phyloP scores from a whole-genome alignment of 257 asterid genomes.

The Solanum arcanum region DNA sequence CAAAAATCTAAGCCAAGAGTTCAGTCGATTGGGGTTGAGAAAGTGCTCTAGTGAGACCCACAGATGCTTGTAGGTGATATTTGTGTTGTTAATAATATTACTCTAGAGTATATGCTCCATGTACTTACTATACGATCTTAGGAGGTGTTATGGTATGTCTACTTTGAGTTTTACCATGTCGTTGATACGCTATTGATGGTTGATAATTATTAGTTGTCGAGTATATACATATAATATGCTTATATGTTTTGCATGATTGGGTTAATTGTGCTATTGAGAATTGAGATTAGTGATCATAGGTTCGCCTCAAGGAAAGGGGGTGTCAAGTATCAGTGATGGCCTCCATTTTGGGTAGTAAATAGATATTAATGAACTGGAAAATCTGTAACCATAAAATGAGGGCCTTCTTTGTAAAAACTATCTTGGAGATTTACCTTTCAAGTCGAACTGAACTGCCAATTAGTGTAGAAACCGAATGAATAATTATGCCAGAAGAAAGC shows the following conservation, averaged over 20 bases:
- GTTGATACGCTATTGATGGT: background rate
- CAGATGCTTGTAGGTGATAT: background rate
- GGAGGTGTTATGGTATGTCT: background rate
- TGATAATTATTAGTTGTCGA: background rate
- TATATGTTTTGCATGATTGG: background rate
- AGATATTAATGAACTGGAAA: background rate
- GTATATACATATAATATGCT: background rate
- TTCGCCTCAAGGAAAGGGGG: background rate
- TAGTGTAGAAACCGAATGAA: slow-evolving; percentile 49
- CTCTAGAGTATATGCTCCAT: background rate
- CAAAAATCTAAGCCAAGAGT: background rate
- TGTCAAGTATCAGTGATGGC: background rate
- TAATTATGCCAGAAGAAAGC: slow-evolving; percentile 69
- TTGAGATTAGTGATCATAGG: background rate
- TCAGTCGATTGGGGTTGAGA: background rate
- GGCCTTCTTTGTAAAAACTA: background rate
- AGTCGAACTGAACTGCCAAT: slow-evolving; percentile 62
- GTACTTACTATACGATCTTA: background rate
- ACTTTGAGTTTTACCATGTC: background rate
- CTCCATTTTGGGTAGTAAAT: background rate
- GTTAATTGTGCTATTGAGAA: background rate
- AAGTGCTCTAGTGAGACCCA: background rate
- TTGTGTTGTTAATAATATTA: background rate
- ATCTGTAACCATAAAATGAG: background rate
- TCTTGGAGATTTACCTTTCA: slow-evolving; percentile 44